These are phyloP conservation scores for Solanum habrochaites DNA, from an alignment of 257 asterid species.

Conservation along the genomic window DNA sequence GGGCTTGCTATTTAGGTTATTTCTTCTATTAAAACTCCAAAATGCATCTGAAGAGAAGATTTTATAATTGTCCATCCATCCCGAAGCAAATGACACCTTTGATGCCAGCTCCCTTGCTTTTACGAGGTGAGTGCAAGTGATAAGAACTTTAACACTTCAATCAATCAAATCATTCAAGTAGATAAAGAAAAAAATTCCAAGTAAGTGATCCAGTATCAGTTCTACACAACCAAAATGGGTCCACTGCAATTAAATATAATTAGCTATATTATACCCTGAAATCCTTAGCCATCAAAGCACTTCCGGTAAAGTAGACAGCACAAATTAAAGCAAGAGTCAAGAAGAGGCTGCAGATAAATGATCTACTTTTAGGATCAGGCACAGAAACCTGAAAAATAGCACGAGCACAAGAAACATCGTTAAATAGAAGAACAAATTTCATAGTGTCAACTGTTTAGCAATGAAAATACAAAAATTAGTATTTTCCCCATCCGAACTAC, in stretches of 20 bases:
- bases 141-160: neutral
- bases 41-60: neutral
- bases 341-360: conserved; percentile 43
- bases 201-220: neutral
- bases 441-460: neutral
- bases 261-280: conserved; percentile 19
- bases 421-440: neutral
- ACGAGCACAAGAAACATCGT: neutral
- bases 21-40: neutral
- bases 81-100: neutral
- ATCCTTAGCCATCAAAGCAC: conserved; percentile 42
- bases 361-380: conserved; percentile 42
- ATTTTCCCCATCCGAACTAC: neutral
- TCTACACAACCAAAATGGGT: neutral
- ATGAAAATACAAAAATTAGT: neutral
- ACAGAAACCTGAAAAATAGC: conserved; percentile 28
- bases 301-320: conserved; percentile 49
- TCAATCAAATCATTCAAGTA: neutral
- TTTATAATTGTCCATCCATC: neutral
- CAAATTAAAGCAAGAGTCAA: conserved; percentile 36
- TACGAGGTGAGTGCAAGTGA: neutral
- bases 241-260: neutral
- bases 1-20: neutral
- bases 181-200: neutral
- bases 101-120: neutral